Conservation (phyloP, 2,329 filamentous ascomycete species). For the Fusarium musae region DNA sequence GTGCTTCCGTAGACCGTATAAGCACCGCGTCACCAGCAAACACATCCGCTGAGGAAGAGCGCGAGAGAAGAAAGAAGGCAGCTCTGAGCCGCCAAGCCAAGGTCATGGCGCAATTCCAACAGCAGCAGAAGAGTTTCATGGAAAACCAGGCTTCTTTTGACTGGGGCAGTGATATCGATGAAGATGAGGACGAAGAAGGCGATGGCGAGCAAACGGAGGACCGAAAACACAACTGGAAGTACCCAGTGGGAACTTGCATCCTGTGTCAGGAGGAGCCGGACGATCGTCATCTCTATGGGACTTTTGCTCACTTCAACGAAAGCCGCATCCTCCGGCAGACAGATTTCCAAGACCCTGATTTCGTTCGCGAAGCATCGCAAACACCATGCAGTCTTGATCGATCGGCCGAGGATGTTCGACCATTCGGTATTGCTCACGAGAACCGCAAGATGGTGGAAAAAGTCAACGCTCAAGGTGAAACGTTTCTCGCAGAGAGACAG, state of each 20-base stretch:
- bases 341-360: constrained; percentile 81
- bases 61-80: constrained; percentile 88
- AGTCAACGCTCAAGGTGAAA: constrained; percentile 76
- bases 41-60: constrained; percentile 75
- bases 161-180: constrained; percentile 84
- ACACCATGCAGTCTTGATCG: constrained; percentile 86
- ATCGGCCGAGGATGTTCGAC: constrained; percentile 83
- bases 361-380: constrained; percentile 82
- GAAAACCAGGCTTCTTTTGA: constrained; percentile 88
- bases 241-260: constrained; percentile 92
- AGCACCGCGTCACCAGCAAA: constrained; percentile 84
- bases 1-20: constrained; percentile 79
- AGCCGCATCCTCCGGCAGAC: constrained; percentile 90
- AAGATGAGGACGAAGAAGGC: constrained; percentile 77
- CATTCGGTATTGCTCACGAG: constrained; percentile 90
- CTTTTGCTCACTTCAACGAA: constrained; percentile 88
- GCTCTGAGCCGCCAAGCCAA: constrained; percentile 89
- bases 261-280: constrained; percentile 96
- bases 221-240: constrained; percentile 79
- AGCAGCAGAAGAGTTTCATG: constrained; percentile 95
- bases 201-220: constrained; percentile 70
- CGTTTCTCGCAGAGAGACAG: constrained; percentile 79
- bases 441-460: constrained; percentile 84
- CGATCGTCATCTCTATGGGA: constrained; percentile 88
- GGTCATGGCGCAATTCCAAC: constrained; percentile 98